A percentile compares a stretch with the other conserved stretches of the same genome.
Conservation (phyloP, 371 early-diverging fungal species). For the Apophysomyces variabilis region DNA sequence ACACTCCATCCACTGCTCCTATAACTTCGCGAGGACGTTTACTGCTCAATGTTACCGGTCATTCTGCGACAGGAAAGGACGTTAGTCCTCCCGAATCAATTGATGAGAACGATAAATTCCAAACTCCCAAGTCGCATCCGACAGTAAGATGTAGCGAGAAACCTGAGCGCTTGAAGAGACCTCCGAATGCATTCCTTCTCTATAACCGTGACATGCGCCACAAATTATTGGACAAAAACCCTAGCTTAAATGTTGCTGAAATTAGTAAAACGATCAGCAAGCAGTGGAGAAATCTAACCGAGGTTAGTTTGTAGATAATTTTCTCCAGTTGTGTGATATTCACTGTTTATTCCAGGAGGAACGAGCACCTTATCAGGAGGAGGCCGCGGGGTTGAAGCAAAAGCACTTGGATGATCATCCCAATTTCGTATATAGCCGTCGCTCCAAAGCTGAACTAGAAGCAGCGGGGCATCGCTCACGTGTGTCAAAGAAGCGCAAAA, state of each 20-base stretch:
- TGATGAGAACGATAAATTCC: not conserved
- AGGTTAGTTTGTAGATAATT: conserved; percentile 17
- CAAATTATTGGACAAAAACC: conserved; percentile 55
- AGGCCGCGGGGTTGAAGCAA: conserved; percentile 60
- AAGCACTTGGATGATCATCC: conserved; percentile 64
- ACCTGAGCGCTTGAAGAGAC: conserved; percentile 55
- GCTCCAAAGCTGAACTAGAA: conserved; percentile 65
- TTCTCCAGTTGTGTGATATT: not conserved
- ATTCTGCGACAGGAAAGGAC: conserved; percentile 20
- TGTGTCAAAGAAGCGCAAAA: conserved; percentile 32
- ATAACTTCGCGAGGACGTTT: conserved; percentile 2
- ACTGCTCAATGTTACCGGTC: conserved; percentile 19
- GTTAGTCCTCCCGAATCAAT: conserved; percentile 2
- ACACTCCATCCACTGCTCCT: not conserved
- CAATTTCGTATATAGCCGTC: conserved; percentile 65
- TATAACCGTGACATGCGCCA: conserved; percentile 70
- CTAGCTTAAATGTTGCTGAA: conserved; percentile 60
- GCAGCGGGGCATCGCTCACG: conserved; percentile 43
- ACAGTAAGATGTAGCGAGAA: not conserved
- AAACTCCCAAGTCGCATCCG: not conserved
- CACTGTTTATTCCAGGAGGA: conserved; percentile 26
- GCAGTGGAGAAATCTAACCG: conserved; percentile 54
- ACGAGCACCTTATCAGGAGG: conserved; percentile 41
- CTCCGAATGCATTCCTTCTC: conserved; percentile 69
- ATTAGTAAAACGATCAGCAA: conserved; percentile 64